Conservation (phyloP, 1,284 basidiomycete genomes). For the Trichosporon faecale region DNA sequence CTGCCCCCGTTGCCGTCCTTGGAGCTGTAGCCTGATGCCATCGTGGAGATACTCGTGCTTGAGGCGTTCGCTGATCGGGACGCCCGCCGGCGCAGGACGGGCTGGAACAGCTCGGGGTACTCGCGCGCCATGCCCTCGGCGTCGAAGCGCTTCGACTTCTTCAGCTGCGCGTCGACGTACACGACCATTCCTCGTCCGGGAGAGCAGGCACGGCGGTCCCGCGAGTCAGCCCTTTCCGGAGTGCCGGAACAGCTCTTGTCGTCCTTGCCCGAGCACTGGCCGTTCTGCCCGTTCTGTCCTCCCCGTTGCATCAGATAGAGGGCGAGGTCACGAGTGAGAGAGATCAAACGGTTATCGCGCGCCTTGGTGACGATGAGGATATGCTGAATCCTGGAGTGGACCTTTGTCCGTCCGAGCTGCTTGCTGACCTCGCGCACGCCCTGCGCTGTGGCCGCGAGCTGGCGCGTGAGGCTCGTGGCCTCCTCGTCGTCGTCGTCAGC, state of each 20-base stretch:
- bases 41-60: slow-evolving; percentile 37
- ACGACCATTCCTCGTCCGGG: slow-evolving; percentile 27
- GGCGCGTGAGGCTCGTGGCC: slow-evolving; percentile 74
- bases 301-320: slow-evolving; percentile 86
- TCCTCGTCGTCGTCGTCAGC: slow-evolving; percentile 56
- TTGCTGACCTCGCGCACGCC: slow-evolving; percentile 98
- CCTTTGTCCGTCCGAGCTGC: slow-evolving; percentile 92
- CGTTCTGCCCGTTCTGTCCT: slow-evolving; percentile 11
- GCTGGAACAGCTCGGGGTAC: slow-evolving; percentile 82
- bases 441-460: slow-evolving; percentile 93
- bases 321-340: slow-evolving; percentile 88
- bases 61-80: slow-evolving; percentile 53
- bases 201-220: neutral
- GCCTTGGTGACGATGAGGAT: slow-evolving; percentile 98
- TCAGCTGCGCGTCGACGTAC: slow-evolving; percentile 95
- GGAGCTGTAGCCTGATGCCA: slow-evolving; percentile 20
- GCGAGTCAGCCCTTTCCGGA: too few species aligned
- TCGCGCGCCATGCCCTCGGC: slow-evolving; percentile 80
- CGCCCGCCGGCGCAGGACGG: slow-evolving; percentile 63
- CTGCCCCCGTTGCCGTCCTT: slow-evolving; percentile 5
- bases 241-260: neutral
- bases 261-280: neutral
- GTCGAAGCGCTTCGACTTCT: slow-evolving; percentile 87
- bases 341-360: slow-evolving; percentile 92
- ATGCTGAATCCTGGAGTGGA: slow-evolving; percentile 85